These are phyloP conservation scores for Pseudogymnoascus sp. DNA, from an alignment of 2,329 filamentous ascomycete genomes.

Conservation along the genomic window DNA sequence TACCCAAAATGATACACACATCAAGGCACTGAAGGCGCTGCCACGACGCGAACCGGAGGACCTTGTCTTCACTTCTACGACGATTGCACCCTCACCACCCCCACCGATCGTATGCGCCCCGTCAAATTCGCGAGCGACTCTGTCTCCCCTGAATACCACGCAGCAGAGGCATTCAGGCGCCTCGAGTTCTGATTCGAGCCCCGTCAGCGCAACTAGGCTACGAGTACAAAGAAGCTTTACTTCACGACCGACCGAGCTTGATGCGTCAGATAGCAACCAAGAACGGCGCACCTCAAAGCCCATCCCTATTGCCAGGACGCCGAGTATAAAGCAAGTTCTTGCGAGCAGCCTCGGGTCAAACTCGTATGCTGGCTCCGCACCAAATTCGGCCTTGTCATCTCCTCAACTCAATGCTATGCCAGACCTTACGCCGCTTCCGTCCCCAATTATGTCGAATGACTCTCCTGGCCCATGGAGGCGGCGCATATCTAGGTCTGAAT, in stretches of 20 bases:
- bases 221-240: slow-evolving; percentile 12
- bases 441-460: slow-evolving; percentile 57
- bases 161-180: slow-evolving; percentile 28
- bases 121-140: slow-evolving; percentile 30
- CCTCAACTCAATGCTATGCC: slow-evolving; percentile 68
- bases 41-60: neutral
- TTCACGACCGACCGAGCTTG: slow-evolving; percentile 23
- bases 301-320: slow-evolving; percentile 40
- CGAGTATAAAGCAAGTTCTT: slow-evolving; percentile 50
- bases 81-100: slow-evolving; percentile 12
- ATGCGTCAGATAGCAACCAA: slow-evolving; percentile 36
- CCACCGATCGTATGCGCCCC: slow-evolving; percentile 29
- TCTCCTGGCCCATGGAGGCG: slow-evolving; percentile 60
- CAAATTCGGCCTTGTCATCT: slow-evolving; percentile 62
- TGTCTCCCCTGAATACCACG: slow-evolving; percentile 17
- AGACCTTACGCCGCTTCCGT: slow-evolving; percentile 71
- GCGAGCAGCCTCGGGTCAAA: slow-evolving; percentile 38
- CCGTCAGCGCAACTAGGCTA: neutral
- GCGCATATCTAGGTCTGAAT: slow-evolving; percentile 25
- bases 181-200: slow-evolving; percentile 22
- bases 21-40: neutral
- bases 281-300: slow-evolving; percentile 28
- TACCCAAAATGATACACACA: neutral
- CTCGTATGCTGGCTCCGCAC: slow-evolving; percentile 38
- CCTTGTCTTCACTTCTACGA: slow-evolving; percentile 12